Base-by-base conservation (phyloP, 306 rosid species). In the Fragaria iinumae region DNA sequence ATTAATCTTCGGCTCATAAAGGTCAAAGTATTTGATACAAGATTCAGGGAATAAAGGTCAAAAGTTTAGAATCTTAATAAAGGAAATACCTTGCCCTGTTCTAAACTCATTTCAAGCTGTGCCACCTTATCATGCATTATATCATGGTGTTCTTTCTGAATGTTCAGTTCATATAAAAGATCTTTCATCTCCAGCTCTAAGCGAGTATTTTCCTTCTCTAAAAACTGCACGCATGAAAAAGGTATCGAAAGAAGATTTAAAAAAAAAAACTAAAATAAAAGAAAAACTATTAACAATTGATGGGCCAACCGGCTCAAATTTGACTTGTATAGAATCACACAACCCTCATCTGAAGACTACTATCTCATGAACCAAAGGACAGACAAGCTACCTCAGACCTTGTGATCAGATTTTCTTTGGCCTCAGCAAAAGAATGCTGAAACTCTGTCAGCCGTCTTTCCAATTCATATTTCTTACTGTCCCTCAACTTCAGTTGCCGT, bases 351-450 rank as follows among this genome's bases (percentile, higher is more conserved):
- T 16, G 6, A 74, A 69, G 68, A 67, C 57, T 62, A 17, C 64
- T 2, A 25, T 45, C 69, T 18, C 32, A 82, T 21, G 64, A 74
- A 76, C 49, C 53, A 25, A 29, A 77, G 82, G 83, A 76, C 36
- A 79, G 80, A 76, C 25, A 83, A 83, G 74, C 77, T 85, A 90
- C 93, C 93, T 90, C 91, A 62, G 90, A 90, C 87, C 87, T 86
- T 76, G 91, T 62, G 72, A 72, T 70, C 77, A 84, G 66, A 74
- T 83, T 77, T 67, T 68, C 81, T 79, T 84, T 66, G 60, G 76
- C 86, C 76, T 87, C 89, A 77, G 83, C 68, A 71, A 72, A 84
- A 76, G 84, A 75, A 25, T 81, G 80, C 56, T 80, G 84, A 76
- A 80, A 71, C 62, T 82, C 87, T 39, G 68, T 86, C 48, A 87